Evolutionary conservation across 768 basidiomycete genomes (phyloP).

Genomic region (Trametes maxima): DNA sequence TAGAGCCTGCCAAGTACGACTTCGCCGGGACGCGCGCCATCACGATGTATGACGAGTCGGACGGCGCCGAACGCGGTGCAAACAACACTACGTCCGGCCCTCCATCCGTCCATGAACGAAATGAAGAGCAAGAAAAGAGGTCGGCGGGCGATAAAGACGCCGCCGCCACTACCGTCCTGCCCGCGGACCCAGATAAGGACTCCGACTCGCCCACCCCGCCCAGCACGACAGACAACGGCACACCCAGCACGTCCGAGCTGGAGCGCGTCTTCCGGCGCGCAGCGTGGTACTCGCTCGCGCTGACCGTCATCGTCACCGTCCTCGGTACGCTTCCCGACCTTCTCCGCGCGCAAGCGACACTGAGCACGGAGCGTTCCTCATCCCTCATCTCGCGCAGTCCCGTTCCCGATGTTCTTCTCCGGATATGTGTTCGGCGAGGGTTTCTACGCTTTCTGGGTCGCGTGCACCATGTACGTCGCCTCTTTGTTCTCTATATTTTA

Average conservation of each 20-base stretch:
- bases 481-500: too few relatives aligned
- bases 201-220: neutral
- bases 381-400: slow-evolving; percentile 24
- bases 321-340: slow-evolving; percentile 25
- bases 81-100: neutral
- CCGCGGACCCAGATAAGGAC: neutral
- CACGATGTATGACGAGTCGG: slow-evolving; percentile 29
- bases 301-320: slow-evolving; percentile 33
- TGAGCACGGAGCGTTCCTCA: neutral
- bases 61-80: neutral
- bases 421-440: slow-evolving; percentile 37
- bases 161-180: neutral
- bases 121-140: slow-evolving; percentile 6
- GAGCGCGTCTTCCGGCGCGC: slow-evolving; percentile 34
- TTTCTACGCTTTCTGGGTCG: slow-evolving; percentile 40
- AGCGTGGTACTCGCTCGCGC: slow-evolving; percentile 32
- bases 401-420: slow-evolving; percentile 41
- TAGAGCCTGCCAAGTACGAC: slow-evolving; percentile 39
- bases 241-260: slow-evolving; percentile 18
- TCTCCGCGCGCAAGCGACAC: neutral
- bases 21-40: slow-evolving; percentile 38
- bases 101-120: neutral
- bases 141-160: slow-evolving; percentile 6
- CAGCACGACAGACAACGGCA: neutral
- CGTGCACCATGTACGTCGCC: slow-evolving; percentile 35